These are phyloP conservation scores for Thermothelomyces thermophilus DNA, from an alignment of 2,329 filamentous ascomycete species.

Conservation along the genomic window DNA sequence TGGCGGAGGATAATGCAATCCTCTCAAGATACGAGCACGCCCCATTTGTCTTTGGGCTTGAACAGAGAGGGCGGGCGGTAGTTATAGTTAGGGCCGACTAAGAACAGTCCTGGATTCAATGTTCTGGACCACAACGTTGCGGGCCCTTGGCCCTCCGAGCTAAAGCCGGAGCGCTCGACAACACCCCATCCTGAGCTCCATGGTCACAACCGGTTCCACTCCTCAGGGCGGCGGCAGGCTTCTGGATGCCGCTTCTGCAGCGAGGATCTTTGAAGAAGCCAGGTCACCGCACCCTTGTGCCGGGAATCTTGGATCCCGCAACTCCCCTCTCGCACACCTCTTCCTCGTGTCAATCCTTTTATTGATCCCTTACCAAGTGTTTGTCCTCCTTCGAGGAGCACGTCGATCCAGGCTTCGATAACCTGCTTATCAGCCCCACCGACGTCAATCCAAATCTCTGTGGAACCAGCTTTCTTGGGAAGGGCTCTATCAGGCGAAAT, in stretches of 20 bases:
- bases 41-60: not conserved
- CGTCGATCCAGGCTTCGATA: not conserved
- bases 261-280: not conserved
- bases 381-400: not conserved
- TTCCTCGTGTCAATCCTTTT: not conserved
- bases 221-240: not conserved
- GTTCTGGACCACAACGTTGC: not conserved
- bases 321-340: not conserved
- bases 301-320: not conserved
- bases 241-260: constrained; percentile 6
- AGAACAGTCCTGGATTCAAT: not conserved
- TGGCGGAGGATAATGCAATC: constrained; percentile 10
- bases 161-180: constrained; percentile 1
- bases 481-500: not conserved
- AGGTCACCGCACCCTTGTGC: not conserved
- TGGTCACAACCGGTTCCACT: constrained; percentile 5
- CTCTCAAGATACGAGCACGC: constrained; percentile 3
- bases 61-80: no score
- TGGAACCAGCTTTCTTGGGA: not conserved
- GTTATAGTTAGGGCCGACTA: constrained; percentile 3
- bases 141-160: not conserved
- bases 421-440: not conserved
- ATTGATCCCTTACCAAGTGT: not conserved
- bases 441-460: constrained; percentile 5
- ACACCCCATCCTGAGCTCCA: constrained; percentile 1